These are phyloP conservation scores for Fusarium aywerte DNA, from an alignment of 2,329 filamentous ascomycete species.

Conservation along the genomic window DNA sequence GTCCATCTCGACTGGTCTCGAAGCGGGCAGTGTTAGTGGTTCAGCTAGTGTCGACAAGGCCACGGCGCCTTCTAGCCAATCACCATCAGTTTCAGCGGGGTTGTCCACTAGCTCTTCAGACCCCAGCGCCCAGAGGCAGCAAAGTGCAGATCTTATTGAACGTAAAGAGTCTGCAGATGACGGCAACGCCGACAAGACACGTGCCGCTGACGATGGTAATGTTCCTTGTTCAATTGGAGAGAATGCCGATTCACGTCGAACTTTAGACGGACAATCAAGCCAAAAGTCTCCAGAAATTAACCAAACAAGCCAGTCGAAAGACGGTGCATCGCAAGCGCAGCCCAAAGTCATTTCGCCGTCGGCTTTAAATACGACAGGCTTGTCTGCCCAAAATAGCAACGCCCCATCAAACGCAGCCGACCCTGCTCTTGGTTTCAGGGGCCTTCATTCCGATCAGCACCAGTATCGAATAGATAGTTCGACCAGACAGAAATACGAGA, in stretches of 20 bases:
- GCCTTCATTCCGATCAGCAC: slow-evolving; percentile 32
- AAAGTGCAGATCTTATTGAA: slow-evolving; percentile 31
- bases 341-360: slow-evolving; percentile 37
- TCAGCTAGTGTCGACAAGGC: slow-evolving; percentile 32
- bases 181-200: slow-evolving; percentile 32
- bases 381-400: slow-evolving; percentile 44
- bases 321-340: slow-evolving; percentile 15
- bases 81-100: slow-evolving; percentile 21
- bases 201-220: slow-evolving; percentile 30
- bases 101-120: slow-evolving; percentile 20
- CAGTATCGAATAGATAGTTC: slow-evolving; percentile 22
- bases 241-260: slow-evolving; percentile 5
- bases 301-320: slow-evolving; percentile 1
- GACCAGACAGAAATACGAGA: slow-evolving; percentile 40
- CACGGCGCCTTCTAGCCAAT: slow-evolving; percentile 32
- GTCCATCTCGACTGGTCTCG: slow-evolving; percentile 21
- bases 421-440: slow-evolving; percentile 39
- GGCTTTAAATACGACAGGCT: slow-evolving; percentile 33
- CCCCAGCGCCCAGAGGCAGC: slow-evolving; percentile 25
- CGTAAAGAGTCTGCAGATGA: slow-evolving; percentile 23
- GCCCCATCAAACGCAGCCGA: slow-evolving; percentile 36
- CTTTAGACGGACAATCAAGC: slow-evolving; percentile 8
- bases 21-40: slow-evolving; percentile 26
- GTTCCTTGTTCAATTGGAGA: slow-evolving; percentile 11
- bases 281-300: not conserved